Evolutionary conservation across 2,329 filamentous ascomycete species (phyloP), one percentile per base, ranked within the genome.

Genomic region (Acrocalymma vagum): DNA sequence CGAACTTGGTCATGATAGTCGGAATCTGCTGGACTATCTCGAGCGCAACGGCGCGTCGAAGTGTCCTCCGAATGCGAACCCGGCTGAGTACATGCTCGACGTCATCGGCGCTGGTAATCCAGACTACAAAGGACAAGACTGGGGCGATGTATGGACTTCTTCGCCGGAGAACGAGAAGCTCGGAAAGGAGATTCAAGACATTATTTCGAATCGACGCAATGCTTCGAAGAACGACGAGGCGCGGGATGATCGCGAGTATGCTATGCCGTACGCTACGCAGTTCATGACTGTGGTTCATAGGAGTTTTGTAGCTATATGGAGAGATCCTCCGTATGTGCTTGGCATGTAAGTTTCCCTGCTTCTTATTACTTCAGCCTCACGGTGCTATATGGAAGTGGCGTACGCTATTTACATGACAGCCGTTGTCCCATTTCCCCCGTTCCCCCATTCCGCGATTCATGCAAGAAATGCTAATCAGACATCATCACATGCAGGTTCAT

Each of bases 311-410:
- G 75, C 84, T 0, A 72, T 89, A 5, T 90, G 75, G 70, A 78
- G 87, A 39, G 88, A 88, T 60, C 78, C 75, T 0, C 81, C 85
- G 36, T 88, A 89, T 49, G 65, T 85, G 82, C 73, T 48, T 13
- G 58, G 58, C 3, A 39, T 60, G 15, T n/a, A n/a, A n/a, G n/a
- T n/a, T n/a, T n/a, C n/a, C n/a, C n/a, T n/a, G n/a, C n/a, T n/a
- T n/a, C n/a, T n/a, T n/a, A n/a, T n/a, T n/a, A n/a, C n/a, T n/a
- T n/a, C n/a, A n/a, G n/a, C n/a, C n/a, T n/a, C n/a, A n/a, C n/a
- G n/a, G n/a, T n/a, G n/a, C n/a, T n/a, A n/a, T n/a, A n/a, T n/a
- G n/a, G n/a, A n/a, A n/a, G n/a, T n/a, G n/a, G n/a, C n/a, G n/a
- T n/a, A n/a, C n/a, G n/a, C n/a, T n/a, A n/a, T n/a, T n/a, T n/a